Base-by-base conservation (phyloP, 2,329 filamentous ascomycete genomes). In the Fusarium verticillioides region DNA sequence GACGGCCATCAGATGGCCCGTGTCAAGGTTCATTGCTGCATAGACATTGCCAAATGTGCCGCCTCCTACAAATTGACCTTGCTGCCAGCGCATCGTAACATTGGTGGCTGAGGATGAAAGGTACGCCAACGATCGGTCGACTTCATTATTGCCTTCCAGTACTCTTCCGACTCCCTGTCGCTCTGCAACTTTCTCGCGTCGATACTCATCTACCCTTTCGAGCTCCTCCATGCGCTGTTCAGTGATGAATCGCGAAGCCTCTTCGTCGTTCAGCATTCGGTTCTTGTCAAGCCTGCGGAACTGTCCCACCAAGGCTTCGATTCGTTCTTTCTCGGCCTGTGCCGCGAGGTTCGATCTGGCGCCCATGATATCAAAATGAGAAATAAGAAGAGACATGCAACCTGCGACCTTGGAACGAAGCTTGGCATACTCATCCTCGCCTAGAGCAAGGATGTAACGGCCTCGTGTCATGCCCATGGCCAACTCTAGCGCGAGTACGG, bases 291-390 rank as follows among this genome's bases (percentile, higher is more conserved):
- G 87, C 78, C 92, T 91, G 72, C 92, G 89, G 78, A 93, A 90
- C 78, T 95, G 93, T 34, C 92, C 92, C 60, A 93, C 89, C 66
- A 95, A 86, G 34, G 94, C 92, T 77, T 98, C 96, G 74, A 95
- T 88, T 47, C 94, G 90, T 79, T 97, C 94, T 81, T 94, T 95
- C 83, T 99, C 96, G 4, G 95, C 94, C 83, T 98, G 95, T 9
- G 96, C 96, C 16, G 96, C 96, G 71, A 98, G 88, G 46, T 92
- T 98, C 11, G 95, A 97, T 78, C 96, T 91, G 32, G 96, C 96
- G 30, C 96, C 96, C 93, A 99, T 97, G 82, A 99, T 98, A 82
- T 99, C 96, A 78, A 99, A 99, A 82, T 99, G 96, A 15, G 95
- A 98, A 75, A 99, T 98, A 54, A 99, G 87, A 30, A 99, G 88